A percentile compares a stretch with the other conserved stretches of the same genome.
Conservation (phyloP, 108 stramenopile genomes). For the Nitzschia palea region DNA sequence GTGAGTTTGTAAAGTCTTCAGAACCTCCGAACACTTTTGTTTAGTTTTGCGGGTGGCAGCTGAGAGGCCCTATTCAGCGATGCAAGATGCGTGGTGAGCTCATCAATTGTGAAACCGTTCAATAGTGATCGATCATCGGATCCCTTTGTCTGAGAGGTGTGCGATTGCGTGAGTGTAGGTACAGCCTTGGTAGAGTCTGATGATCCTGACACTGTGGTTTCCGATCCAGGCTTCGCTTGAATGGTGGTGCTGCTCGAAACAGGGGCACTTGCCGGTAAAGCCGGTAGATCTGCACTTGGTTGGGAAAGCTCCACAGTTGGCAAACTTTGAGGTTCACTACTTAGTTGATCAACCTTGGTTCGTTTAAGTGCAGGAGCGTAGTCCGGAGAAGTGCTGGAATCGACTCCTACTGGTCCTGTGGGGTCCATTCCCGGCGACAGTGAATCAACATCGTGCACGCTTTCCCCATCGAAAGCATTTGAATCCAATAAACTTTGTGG, state of each 20-base stretch:
- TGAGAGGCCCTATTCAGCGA: slow-evolving; percentile 77
- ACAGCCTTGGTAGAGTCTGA: no score
- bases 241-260: neutral
- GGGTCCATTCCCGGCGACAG: neutral
- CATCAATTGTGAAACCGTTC: slow-evolving; percentile 87
- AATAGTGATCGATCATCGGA: slow-evolving; percentile 83
- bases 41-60: slow-evolving; percentile 76
- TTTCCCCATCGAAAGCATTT: slow-evolving; percentile 12
- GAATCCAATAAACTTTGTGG: neutral
- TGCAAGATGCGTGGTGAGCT: slow-evolving; percentile 89
- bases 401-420: neutral
- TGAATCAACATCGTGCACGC: neutral
- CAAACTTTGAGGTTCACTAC: neutral
- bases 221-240: neutral
- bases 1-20: slow-evolving; percentile 85
- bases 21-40: slow-evolving; percentile 73
- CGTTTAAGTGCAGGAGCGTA: neutral
- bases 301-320: neutral
- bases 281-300: neutral
- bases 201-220: no score
- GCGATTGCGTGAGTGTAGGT: slow-evolving; percentile 11
- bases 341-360: neutral
- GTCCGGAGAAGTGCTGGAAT: slow-evolving; percentile 10
- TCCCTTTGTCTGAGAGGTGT: slow-evolving; percentile 36
- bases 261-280: neutral